These are phyloP conservation scores for Suhomyces maxii DNA, from an alignment of 1,139 yeast species.

Conservation along the genomic window DNA sequence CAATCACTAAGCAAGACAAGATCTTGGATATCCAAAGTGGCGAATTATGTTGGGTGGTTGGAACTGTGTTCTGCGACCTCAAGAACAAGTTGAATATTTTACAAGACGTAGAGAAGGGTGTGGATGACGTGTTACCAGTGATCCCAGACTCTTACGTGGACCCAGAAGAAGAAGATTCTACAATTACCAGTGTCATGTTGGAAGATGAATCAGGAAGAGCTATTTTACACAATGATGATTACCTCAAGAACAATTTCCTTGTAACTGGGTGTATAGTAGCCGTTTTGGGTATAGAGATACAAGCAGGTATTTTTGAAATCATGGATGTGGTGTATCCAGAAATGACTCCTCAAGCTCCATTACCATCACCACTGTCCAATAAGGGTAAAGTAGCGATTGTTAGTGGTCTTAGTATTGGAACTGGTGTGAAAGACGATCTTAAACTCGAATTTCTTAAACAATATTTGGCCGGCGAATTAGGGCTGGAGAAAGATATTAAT, in stretches of 20 bases:
- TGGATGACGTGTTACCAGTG: conserved; percentile 52
- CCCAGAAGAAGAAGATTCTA: conserved; percentile 13
- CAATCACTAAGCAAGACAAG: conserved; percentile 49
- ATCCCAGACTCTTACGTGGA: conserved; percentile 29
- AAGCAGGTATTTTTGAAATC: conserved; percentile 82
- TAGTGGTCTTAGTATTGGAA: conserved; percentile 68
- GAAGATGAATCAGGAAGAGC: conserved; percentile 96
- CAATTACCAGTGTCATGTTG: conserved; percentile 63
- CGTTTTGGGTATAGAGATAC: conserved; percentile 79
- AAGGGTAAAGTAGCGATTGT: conserved; percentile 55
- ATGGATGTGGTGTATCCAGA: conserved; percentile 77
- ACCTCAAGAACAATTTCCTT: conserved; percentile 47
- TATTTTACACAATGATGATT: conserved; percentile 62
- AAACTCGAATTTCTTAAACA: conserved; percentile 66
- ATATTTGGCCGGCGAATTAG: conserved; percentile 69
- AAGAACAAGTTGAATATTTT: conserved; percentile 81
- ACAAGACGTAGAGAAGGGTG: conserved; percentile 69
- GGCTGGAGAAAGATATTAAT: conserved; percentile 29
- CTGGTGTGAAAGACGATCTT: conserved; percentile 38
- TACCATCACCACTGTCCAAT: conserved; percentile 9
- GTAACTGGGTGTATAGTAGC: conserved; percentile 91
- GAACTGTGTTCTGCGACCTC: conserved; percentile 85
- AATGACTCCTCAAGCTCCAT: conserved; percentile 55
- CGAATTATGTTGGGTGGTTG: conserved; percentile 83
- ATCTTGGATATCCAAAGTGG: conserved; percentile 75